Evolutionary conservation across 768 basidiomycete species (phyloP).

Genomic region (Boletus barrowsii): DNA sequence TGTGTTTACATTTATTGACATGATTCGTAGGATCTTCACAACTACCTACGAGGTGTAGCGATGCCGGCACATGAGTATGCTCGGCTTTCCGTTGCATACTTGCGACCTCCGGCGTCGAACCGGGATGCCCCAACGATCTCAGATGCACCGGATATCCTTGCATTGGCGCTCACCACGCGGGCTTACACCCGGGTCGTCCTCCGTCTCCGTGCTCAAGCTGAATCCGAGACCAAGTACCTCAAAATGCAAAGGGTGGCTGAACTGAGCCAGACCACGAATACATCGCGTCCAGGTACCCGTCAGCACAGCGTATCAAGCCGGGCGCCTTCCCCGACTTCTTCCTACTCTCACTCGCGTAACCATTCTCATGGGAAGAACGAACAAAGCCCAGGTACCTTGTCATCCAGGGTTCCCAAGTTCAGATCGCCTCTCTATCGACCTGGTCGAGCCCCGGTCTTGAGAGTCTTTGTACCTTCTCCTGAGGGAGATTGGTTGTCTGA

Average conservation of each 20-base stretch:
- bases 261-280: neutral
- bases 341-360: slow-evolving; percentile 32
- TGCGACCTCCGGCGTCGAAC: slow-evolving; percentile 44
- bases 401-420: slow-evolving; percentile 37
- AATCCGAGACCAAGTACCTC: slow-evolving; percentile 44
- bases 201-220: slow-evolving; percentile 75
- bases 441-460: slow-evolving; percentile 70
- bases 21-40: slow-evolving; percentile 60
- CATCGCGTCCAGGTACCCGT: slow-evolving; percentile 20
- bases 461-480: slow-evolving; percentile 83
- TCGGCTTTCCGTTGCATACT: slow-evolving; percentile 52
- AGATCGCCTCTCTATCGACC: slow-evolving; percentile 68
- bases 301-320: slow-evolving; percentile 54
- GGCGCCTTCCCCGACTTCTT: slow-evolving; percentile 60
- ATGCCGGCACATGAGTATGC: slow-evolving; percentile 74
- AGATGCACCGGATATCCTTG: slow-evolving; percentile 42
- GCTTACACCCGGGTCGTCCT: slow-evolving; percentile 80
- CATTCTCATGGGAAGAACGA: slow-evolving; percentile 39
- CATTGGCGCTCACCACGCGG: slow-evolving; percentile 59
- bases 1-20: slow-evolving; percentile 5
- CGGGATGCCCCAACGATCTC: slow-evolving; percentile 43
- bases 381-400: slow-evolving; percentile 21
- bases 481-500: slow-evolving; percentile 88
- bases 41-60: slow-evolving; percentile 77
- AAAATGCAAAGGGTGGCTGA: slow-evolving; percentile 12